Base-by-base conservation (phyloP, 1,284 basidiomycete genomes). In the Apiotrichum akiyoshidainum region DNA sequence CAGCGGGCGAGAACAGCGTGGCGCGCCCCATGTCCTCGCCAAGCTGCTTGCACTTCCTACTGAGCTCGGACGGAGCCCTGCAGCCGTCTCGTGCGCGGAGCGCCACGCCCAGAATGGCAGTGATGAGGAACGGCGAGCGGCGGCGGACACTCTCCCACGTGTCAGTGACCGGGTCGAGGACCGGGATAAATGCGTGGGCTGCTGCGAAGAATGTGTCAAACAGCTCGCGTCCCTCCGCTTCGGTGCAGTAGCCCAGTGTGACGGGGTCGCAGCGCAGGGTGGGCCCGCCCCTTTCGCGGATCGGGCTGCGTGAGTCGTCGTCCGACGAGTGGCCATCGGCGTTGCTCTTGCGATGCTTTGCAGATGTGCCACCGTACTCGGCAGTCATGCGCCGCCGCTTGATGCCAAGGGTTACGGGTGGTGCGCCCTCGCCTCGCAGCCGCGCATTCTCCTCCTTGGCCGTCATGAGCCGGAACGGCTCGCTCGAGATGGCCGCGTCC, bases 1-100 rank as follows among this genome's bases (percentile, higher is more conserved):
- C 59, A 6, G 66, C 60, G 13, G 67, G 67, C 3, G 65, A 65
- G 51, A 70, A 70, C 13, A 70, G 47, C 1, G 69, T 70, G 1
- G 53, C 54, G 51, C 62, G 60, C 37, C 41, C 54, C 57, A 70
- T 66, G 13, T 59, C 49, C 46, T 68, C 67, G 11, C 65, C 67
- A 52, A 67, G 65, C 17, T 65, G 61, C 46, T 57, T 51, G 16
- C 52, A 58, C 46, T 47, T 58, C 35, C 55, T 53, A 10, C 46
- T 54, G 4, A 66, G 46, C 5, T 56, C 56, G 17, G 63, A 66
- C 0, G 58, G 40, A 14, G 47, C 47, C 2, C 53, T 34, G 19
- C 56, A 53, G 3, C 56, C 56, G 21, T 53, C 50, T 0, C 56
- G 51, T 3, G 51, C 56, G 8, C 56, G 51, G 12, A 53, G 46